These are phyloP conservation scores for Limnomonas spitsbergensis DNA, from an alignment of 139 green algal genomes.

Conservation along the genomic window DNA sequence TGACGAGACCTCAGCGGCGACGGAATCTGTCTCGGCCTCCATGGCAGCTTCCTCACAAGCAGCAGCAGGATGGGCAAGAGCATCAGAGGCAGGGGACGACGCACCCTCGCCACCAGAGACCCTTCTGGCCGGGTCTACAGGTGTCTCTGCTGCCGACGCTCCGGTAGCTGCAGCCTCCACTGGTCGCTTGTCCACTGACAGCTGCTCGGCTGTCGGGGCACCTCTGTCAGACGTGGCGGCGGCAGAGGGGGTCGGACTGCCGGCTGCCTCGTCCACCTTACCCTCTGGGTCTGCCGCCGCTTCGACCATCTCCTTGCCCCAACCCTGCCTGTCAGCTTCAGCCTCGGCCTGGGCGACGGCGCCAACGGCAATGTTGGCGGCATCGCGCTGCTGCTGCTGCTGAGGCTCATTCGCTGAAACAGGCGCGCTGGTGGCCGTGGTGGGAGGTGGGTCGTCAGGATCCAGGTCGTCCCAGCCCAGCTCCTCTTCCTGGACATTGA, in stretches of 20 bases:
- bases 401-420: too few relatives aligned
- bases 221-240: too few relatives aligned
- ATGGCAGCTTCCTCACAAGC: too few relatives aligned
- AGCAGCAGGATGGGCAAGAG: too few relatives aligned
- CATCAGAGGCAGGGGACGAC: too few relatives aligned
- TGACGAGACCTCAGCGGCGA: background rate
- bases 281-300: background rate
- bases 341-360: background rate
- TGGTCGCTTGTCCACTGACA: background rate
- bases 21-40: background rate
- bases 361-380: too few relatives aligned
- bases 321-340: background rate
- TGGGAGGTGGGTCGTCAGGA: background rate
- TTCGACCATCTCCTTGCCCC: background rate
- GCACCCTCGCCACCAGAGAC: background rate
- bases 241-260: too few relatives aligned
- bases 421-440: background rate
- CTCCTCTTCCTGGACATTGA: conserved; percentile 44
- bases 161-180: background rate
- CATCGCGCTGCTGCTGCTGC: too few relatives aligned
- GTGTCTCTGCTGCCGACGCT: background rate
- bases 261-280: background rate
- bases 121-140: background rate
- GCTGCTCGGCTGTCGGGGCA: background rate
- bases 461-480: conserved; percentile 48